Evolutionary conservation across 2,329 filamentous ascomycete genomes (phyloP), one percentile per base, ranked within the genome.

Genomic region (Balansia obtecta): DNA sequence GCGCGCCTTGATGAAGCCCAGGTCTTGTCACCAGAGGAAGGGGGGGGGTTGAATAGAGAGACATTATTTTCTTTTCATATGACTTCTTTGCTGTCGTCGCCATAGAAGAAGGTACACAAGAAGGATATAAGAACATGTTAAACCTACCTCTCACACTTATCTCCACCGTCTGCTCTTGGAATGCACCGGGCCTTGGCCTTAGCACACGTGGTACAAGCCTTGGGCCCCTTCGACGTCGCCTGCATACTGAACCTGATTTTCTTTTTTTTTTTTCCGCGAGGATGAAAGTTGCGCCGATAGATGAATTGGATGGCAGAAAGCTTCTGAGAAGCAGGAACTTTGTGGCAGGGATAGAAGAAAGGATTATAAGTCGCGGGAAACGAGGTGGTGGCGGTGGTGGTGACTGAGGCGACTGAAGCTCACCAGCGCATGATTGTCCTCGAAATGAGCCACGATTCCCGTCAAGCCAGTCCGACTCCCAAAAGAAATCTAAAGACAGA

Each of bases 121-220:
- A 18, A 34, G 4, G 42, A 45, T 15, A 27, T 9, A 11, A n/a
- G 16, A 22, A 9, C 12, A 51, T 7, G 5, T 6, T n/a, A n/a
- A 5, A 27, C 27, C 58, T 56, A 75, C 72, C 73, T 68, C 54
- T 76, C 73, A 55, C 73, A 76, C 50, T 71, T 71, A 49, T 64
- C 62, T 34, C 58, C 61, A 6, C 60, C 64, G 13, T 61, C 59
- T 10, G 68, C 67, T 2, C 72, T 69, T 0, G 70, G 64, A 27
- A 74, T 69, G 43, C 73, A 76, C 56, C 73, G 65, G 32, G 72
- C 68, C 57, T 76, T 76, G n/a, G 73, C 73, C 55, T 70, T 73
- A 52, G 73, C 73, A 56, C 73, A 76, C 1, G 72, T 74, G 1
- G 65, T 65, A 56, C 73, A 76, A 42, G 73, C 73, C 55, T 71